Base-by-base conservation (phyloP, 2,329 filamentous ascomycete genomes). In the Metarhizium brunneum region DNA sequence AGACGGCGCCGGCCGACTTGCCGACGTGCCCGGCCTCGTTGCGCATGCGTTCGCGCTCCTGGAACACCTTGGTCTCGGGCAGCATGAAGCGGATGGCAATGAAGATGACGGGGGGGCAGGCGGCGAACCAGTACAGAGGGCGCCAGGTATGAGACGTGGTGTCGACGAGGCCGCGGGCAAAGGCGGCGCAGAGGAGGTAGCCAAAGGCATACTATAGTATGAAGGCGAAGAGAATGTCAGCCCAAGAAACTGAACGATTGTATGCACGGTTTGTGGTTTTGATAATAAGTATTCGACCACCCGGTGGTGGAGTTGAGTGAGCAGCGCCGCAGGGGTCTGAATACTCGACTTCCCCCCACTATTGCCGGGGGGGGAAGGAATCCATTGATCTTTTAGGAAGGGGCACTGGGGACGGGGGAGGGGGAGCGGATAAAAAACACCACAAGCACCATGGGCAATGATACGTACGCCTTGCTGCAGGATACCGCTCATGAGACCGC, bases 121-220 rank as follows among this genome's bases (percentile, higher is more conserved):
- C 89, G 13, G 86, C 90, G 68, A 95, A 95, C 90, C 91, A 96
- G 76, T 85, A 95, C 0, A 95, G 76, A 0, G 90, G 89, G 7
- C 91, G 79, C 91, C 91, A 96, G 53, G 80, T 84, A 66, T 95
- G 86, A 1, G 83, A 69, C 0, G 90, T 92, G 1, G 90, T 94
- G 68, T 88, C 74, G 52, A 92, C 82, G 6, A 94, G 78, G 4
- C 77, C 89, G 7, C 84, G 76, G 11, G 81, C 71, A 61, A 88
- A 84, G 14, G 81, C 80, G 0, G 79, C 71, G 2, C 76, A 76
- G 11, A 82, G 71, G 1, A 88, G 76, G 65, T 91, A 92, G 13
- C 88, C 79, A 53, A 81, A 76, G 1, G 71, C 87, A 73, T 76
- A 90, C 71, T 75, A 73, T 76, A 90, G 70, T 75, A 50, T 1